Conservation (phyloP, 1,284 basidiomycete species). For the Cutaneotrichosporon sp. region DNA sequence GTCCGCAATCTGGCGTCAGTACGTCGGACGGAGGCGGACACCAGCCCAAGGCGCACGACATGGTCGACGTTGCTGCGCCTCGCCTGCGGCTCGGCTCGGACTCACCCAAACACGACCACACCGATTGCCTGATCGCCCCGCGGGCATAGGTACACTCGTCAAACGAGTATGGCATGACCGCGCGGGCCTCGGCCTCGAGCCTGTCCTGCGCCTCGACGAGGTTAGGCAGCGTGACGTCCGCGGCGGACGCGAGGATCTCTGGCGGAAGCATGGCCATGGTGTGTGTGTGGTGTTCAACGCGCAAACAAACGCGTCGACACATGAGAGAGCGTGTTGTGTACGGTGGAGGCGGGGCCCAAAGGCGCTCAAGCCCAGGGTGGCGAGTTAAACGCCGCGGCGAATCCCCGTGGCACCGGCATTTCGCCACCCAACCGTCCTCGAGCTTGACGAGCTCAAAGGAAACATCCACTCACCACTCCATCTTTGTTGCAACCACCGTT, state of each 20-base stretch:
- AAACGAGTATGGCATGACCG: slow-evolving; percentile 42
- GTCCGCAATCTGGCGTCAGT: slow-evolving; percentile 28
- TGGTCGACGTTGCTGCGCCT: background rate
- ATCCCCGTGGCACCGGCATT: background rate
- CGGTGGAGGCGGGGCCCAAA: background rate
- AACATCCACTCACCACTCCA: too few relatives aligned
- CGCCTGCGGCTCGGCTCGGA: background rate
- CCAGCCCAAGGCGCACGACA: too few relatives aligned
- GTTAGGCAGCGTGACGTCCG: slow-evolving; percentile 36
- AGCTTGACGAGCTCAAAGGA: background rate
- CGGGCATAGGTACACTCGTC: slow-evolving; percentile 43
- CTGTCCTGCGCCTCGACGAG: slow-evolving; percentile 38
- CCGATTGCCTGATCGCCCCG: slow-evolving; percentile 39
- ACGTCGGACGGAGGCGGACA: too few relatives aligned
- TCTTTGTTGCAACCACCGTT: too few relatives aligned
- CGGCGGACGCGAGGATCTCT: slow-evolving; percentile 14
- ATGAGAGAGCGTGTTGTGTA: background rate
- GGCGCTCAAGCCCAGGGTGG: background rate
- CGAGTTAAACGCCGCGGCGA: background rate
- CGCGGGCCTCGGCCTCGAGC: slow-evolving; percentile 39
- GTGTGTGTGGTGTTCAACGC: background rate
- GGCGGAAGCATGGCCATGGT: slow-evolving; percentile 1
- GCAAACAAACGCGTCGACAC: background rate
- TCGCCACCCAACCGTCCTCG: slow-evolving; percentile 2
- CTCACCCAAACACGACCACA: slow-evolving; percentile 46